Percentiles rank a stretch among this genome's conserved stretches.
Conservation (phyloP, 2,329 filamentous ascomycete genomes). For the Pyrenochaeta sp. region DNA sequence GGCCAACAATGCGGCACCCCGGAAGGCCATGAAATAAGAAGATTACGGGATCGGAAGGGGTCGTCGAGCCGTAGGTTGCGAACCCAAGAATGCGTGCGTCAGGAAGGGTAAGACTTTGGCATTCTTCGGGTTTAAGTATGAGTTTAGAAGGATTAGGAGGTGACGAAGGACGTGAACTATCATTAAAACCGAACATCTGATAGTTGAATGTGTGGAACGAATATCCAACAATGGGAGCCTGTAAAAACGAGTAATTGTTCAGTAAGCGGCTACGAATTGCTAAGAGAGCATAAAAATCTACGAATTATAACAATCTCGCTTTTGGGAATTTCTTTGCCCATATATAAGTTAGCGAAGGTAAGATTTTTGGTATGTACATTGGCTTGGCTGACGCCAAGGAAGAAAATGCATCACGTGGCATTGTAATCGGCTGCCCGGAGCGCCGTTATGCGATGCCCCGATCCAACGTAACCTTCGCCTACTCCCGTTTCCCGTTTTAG, state of each 20-base stretch:
- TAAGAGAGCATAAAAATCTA: neutral
- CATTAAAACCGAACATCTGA: conserved; percentile 18
- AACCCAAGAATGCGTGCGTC: conserved; percentile 51
- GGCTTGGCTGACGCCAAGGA: conserved; percentile 13
- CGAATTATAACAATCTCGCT: neutral
- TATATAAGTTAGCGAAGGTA: neutral
- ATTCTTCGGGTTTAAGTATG: conserved; percentile 18
- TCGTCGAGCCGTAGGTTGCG: conserved; percentile 50
- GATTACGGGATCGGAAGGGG: conserved; percentile 46
- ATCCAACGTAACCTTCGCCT: too few species aligned
- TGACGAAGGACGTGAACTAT: conserved; percentile 17
- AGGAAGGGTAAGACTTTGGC: conserved; percentile 27
- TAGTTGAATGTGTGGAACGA: conserved; percentile 4
- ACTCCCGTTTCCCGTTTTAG: too few species aligned
- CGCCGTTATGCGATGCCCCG: conserved; percentile 12
- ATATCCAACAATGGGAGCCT: neutral
- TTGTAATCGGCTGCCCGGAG: conserved; percentile 11
- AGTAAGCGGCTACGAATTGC: neutral
- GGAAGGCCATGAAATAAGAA: conserved; percentile 55
- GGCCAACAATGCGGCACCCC: conserved; percentile 51
- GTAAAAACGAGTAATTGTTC: neutral
- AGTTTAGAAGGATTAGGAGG: conserved; percentile 28
- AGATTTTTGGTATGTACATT: neutral
- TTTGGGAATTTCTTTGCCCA: neutral
- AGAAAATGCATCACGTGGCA: neutral